Conservation (phyloP, 1,284 basidiomycete genomes). For the Hymenochaete sp. region DNA sequence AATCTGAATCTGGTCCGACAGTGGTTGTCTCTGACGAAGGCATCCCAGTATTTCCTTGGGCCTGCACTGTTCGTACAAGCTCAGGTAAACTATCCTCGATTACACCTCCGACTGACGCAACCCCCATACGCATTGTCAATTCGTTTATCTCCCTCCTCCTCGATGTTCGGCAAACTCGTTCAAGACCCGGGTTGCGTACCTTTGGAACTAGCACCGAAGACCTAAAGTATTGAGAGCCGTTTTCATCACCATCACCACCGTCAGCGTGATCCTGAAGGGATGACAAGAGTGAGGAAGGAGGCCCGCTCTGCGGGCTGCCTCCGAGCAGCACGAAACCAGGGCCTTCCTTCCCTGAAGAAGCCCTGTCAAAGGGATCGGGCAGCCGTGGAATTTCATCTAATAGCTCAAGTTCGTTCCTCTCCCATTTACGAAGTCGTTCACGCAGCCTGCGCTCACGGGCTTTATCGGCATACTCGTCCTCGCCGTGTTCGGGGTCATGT, state of each 20-base stretch:
- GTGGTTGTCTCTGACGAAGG: constrained; percentile 17
- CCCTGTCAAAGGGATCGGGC: constrained; percentile 31
- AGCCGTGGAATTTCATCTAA: constrained; percentile 54
- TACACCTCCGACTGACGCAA: constrained; percentile 63
- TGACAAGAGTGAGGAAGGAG: constrained; percentile 9
- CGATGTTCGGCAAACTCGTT: constrained; percentile 49
- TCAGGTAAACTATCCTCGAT: constrained; percentile 32
- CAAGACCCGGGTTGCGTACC: constrained; percentile 44
- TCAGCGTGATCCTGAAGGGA: constrained; percentile 18
- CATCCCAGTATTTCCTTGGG: background rate
- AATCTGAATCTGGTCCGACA: constrained; percentile 17
- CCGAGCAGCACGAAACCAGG: constrained; percentile 11
- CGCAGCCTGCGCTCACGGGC: constrained; percentile 61
- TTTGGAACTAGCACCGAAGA: constrained; percentile 65
- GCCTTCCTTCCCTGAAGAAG: constrained; percentile 23
- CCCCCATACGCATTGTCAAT: constrained; percentile 68
- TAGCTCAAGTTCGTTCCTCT: constrained; percentile 45
- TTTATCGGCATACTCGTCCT: constrained; percentile 53
- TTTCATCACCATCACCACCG: constrained; percentile 16
- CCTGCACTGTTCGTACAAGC: background rate
- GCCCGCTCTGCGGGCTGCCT: constrained; percentile 20
- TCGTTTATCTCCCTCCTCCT: constrained; percentile 70
- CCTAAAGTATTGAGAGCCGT: constrained; percentile 51
- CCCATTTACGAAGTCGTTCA: constrained; percentile 63
- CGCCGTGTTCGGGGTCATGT: constrained; percentile 52